Evolutionary conservation across 805 yeast genomes (phyloP), one percentile per base, ranked within the genome.

Genomic region (Candida arabinofermentans): DNA sequence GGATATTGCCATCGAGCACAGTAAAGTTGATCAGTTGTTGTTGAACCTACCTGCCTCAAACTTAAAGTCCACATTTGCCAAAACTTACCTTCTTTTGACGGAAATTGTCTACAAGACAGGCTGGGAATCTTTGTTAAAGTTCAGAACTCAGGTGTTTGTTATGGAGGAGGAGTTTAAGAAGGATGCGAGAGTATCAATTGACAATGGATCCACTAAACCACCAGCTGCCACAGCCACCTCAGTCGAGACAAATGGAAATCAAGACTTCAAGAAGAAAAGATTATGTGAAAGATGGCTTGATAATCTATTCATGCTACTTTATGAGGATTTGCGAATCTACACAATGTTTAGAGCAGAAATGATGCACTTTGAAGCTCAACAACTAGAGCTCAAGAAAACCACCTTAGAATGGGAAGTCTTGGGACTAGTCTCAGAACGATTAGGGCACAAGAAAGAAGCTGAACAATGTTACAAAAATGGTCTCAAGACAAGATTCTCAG

Each of bases 291-390:
- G 86, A 54, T 81, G 88, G 88, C 67, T 81, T 45, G 88, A 81
- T 61, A 80, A 80, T 55, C 61, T 81, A 45, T 81, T 81, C 57
- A 79, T 81, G 85, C 57, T 81, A 8, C 61, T 81, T 27, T 81
- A 81, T 54, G 87, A 81, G 53, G 95, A 86, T 58, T 71, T 86
- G 54, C 72, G 85, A 55, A 80, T 86, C 1, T 91, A 86, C 60
- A 88, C 96, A 1, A 76, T 87, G 73, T 91, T 96, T 93, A 90
- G 89, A 60, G 89, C 96, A 0, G 96, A 93, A 60, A 75, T 76
- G 51, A 77, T 89, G 47, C 96, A 91, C 63, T 83, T 85, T 66
- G 89, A 85, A 61, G 87, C 95, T 5, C 96, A 88, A 60, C 86
- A 87, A 62, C 72, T 87, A 61, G 81, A 79, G 33, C 85, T 83